Evolutionary conservation across 2,329 filamentous ascomycete species (phyloP).

Genomic region (Sclerotinia glacialis): DNA sequence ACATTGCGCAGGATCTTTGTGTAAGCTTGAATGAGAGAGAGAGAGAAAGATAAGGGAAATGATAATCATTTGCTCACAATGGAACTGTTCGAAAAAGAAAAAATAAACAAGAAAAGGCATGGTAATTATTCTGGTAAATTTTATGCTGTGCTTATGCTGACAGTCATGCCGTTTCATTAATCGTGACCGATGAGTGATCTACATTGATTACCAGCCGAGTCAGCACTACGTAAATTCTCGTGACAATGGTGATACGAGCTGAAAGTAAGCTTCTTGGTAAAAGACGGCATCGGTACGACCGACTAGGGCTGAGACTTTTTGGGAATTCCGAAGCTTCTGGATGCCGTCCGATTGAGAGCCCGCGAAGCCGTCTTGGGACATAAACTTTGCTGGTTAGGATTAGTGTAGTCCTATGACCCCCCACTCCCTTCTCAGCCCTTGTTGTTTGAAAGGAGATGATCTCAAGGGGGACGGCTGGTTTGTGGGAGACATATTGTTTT

Average conservation of each 20-base stretch:
- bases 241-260: conserved; percentile 24
- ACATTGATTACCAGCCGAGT: background rate
- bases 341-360: conserved; percentile 14
- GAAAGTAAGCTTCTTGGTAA: conserved; percentile 15
- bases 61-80: background rate
- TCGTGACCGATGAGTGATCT: conserved; percentile 10
- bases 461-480: conserved; percentile 6
- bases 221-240: conserved; percentile 7
- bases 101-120: too few species aligned
- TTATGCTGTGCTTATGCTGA: conserved; percentile 14
- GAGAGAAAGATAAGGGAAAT: conserved; percentile 2
- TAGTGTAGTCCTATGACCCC: conserved; percentile 23
- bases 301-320: conserved; percentile 22
- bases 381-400: conserved; percentile 13
- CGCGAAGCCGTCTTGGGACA: conserved; percentile 1
- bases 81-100: background rate
- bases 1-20: conserved; percentile 8
- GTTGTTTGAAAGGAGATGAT: background rate
- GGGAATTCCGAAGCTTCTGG: conserved; percentile 7
- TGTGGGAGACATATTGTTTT: conserved; percentile 19
- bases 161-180: conserved; percentile 7
- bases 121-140: background rate
- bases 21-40: background rate
- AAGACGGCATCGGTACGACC: conserved; percentile 16
- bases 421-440: conserved; percentile 23